Evolutionary conservation across 352 stramenopile genomes (phyloP).

Genomic region (Pythium brachiatum): DNA sequence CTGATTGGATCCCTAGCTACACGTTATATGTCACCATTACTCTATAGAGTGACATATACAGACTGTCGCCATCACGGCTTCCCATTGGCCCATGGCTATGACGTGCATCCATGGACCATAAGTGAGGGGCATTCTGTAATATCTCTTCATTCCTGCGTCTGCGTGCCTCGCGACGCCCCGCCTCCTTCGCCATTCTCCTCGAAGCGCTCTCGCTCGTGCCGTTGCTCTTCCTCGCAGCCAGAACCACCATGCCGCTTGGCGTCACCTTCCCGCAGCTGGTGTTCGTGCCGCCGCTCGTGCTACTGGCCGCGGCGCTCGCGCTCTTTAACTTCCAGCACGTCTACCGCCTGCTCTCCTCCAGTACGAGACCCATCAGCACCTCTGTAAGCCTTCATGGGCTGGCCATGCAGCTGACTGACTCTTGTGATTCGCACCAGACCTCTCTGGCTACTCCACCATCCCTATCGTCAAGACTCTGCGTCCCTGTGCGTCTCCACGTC

Average conservation of each 20-base stretch:
- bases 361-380: constrained; percentile 25
- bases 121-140: no score
- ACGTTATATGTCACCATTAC: neutral
- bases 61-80: neutral
- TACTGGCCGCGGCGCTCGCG: constrained; percentile 59
- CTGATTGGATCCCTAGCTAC: neutral
- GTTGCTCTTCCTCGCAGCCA: neutral
- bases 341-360: constrained; percentile 59
- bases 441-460: constrained; percentile 70
- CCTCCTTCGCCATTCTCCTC: neutral
- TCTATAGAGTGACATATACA: constrained; percentile 2
- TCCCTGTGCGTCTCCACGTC: constrained; percentile 46
- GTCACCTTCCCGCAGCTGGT: constrained; percentile 54
- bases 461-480: constrained; percentile 52
- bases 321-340: constrained; percentile 83
- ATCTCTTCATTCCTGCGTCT: neutral
- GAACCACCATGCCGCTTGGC: constrained; percentile 26
- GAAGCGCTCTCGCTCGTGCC: neutral
- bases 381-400: neutral
- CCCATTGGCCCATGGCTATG: neutral
- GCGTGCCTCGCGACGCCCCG: neutral
- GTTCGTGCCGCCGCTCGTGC: constrained; percentile 67
- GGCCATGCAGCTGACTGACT: no score
- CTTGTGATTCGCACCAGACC: constrained; percentile 27
- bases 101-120: neutral